These are phyloP conservation scores for Protomyces arabidopsidicola DNA, from an alignment of 1,139 yeast genomes.

Conservation along the genomic window DNA sequence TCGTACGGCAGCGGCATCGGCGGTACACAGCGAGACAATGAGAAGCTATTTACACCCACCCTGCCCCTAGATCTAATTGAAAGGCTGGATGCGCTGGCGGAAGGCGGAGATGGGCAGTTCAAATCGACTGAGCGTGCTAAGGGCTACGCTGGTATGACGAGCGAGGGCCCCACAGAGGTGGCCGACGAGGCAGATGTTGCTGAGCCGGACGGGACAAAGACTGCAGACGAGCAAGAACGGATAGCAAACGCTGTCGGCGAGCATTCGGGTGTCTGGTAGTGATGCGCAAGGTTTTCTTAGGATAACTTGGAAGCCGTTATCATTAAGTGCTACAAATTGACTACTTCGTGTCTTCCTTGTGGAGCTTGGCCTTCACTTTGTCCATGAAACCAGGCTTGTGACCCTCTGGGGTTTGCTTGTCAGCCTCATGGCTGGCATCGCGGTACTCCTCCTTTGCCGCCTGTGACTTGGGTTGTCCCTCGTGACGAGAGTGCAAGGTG, in stretches of 20 bases:
- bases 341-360: neutral
- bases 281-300: neutral
- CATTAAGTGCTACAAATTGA: neutral
- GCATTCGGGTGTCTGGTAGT: conserved; percentile 19
- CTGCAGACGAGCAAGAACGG: conserved; percentile 10
- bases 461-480: conserved; percentile 10
- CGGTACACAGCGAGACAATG: conserved; percentile 40
- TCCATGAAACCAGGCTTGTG: conserved; percentile 23
- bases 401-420: conserved; percentile 7
- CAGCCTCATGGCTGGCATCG: conserved; percentile 10
- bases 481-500: neutral
- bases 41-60: conserved; percentile 42
- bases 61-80: conserved; percentile 43
- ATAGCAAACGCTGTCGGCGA: conserved; percentile 19
- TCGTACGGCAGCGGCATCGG: conserved; percentile 46
- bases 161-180: conserved; percentile 1
- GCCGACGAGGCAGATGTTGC: conserved; percentile 1
- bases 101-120: conserved; percentile 1
- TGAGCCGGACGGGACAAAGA: neutral
- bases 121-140: conserved; percentile 12
- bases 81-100: conserved; percentile 37
- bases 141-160: conserved; percentile 9
- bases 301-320: neutral
- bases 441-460: conserved; percentile 21
- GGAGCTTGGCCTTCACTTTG: conserved; percentile 18